Base-by-base conservation (phyloP, 768 basidiomycete species). In the Amanita fuliginea region DNA sequence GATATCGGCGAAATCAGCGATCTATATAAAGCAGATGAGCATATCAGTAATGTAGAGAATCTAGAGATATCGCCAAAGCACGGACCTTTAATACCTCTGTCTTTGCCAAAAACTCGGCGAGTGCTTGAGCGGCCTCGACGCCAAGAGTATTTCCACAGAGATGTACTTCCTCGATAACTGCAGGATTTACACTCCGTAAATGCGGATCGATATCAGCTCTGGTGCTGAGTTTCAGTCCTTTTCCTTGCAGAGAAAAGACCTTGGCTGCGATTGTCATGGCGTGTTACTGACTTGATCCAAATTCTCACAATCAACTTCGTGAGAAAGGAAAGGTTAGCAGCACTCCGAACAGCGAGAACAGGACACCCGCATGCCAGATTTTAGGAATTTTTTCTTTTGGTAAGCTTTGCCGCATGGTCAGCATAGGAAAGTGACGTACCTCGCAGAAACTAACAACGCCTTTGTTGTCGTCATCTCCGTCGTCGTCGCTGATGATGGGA, bases 1-100 rank as follows among this genome's bases (percentile, higher is more conserved):
- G 67, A 99, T 94, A 68, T 97, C 95, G 26, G 91, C 86, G 55
- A 97, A 88, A 70, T 98, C 84, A 56, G 94, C 95, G 52, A 95
- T 70, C 96, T 98, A 47, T 35, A 44, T 19, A 30, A 51, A 43
- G n/a, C 51, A 41, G 43, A 24, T 34, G 39, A 42, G 30, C 13
- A 14, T 28, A 4, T 53, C 11, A 46, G 13, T 24, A n/a, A 19
- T 26, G 18, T 16, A 21, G 21, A 34, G 48, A n/a, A 19, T 26
- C 16, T 16, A 21, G 21, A 34, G 48, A 32, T 43, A 35, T n/a
- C 46, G 8, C 33, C 46, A 0, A 37, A n/a, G 26, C 6, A 62
- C 75, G 47, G 53, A 90, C 94, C 76, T 82, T 84, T 43, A 98
- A 65, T 1, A 64, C 67, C 33, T 74, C 68, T 21, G 90, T 79